A percentile compares a stretch with the other conserved stretches of the same genome.
Conservation (phyloP, 169 alveolate genomes). For the Plasmodium ovale region DNA sequence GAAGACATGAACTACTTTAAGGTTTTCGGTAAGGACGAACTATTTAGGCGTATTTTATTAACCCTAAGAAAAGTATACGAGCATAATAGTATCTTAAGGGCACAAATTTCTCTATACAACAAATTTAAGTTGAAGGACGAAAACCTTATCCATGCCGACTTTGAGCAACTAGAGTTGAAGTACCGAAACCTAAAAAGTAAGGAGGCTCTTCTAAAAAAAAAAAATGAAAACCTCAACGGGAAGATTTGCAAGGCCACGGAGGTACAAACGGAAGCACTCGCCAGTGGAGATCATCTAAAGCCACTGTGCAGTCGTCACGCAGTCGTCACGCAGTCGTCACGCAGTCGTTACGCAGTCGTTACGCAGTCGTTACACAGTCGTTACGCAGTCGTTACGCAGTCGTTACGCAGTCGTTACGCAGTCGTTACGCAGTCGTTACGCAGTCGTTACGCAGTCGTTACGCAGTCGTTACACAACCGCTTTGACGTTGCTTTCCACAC, state of each 20-base stretch:
- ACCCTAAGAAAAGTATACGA: constrained; percentile 43
- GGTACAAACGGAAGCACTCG: too few relatives aligned
- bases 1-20: constrained; percentile 57
- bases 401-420: too few relatives aligned
- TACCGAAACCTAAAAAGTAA: constrained; percentile 33
- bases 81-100: constrained; percentile 55
- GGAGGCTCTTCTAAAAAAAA: constrained; percentile 20
- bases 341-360: too few relatives aligned
- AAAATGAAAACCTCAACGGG: constrained; percentile 39
- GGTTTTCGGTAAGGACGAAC: constrained; percentile 34
- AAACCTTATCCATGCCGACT: constrained; percentile 60
- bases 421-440: too few relatives aligned
- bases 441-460: not conserved
- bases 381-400: too few relatives aligned
- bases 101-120: constrained; percentile 45
- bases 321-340: too few relatives aligned
- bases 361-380: too few relatives aligned
- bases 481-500: too few relatives aligned
- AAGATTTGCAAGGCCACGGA: constrained; percentile 49
- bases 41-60: constrained; percentile 19
- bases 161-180: constrained; percentile 52
- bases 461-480: too few relatives aligned
- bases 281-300: too few relatives aligned
- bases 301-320: too few relatives aligned
- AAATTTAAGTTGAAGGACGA: constrained; percentile 57